Evolutionary conservation across 2,329 filamentous ascomycete species (phyloP), one percentile per base, ranked within the genome.

Genomic region (Scedosporium boydii): DNA sequence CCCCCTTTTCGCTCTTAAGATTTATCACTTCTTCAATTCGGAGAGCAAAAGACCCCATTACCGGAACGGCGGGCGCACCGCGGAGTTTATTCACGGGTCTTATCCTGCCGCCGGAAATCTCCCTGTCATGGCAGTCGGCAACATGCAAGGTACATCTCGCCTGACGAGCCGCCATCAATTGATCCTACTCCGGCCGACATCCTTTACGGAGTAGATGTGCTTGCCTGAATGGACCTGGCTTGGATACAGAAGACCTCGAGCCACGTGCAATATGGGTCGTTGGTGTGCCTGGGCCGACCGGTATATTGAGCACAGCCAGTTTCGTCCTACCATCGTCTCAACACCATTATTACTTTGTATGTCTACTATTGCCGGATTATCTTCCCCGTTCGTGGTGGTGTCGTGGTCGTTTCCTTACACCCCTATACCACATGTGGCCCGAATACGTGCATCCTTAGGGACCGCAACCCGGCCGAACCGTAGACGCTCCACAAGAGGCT

Each of bases 241-340:
- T 48, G 44, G 6, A 48, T n/a, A 23, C n/a, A 48, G 44, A 23
- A 48, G 44, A 23, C 44, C 44, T 18, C n/a, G 44, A 48, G 44
- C 51, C 51, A 55, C 51, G 51, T 55, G 51, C 51, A 55, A 55
- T 55, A 55, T 55, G 51, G 51, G 23, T 55, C 51, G 51, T 55
- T 55, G 10, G 51, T 55, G 51, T 55, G 51, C 51, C 51, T 55
- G 18, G 12, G 18, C 51, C 51, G 51, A 16, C 51, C 18, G 51
- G 23, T 55, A 55, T 14, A 55, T 18, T 55, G 51, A 55, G 51
- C 51, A n/a, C 21, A 26, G 51, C 6, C 51, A 2, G n/a, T 55
- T 18, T n/a, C 51, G 18, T 23, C 23, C 51, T 55, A 7, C 21
- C 21, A 27, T 18, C 23, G 1, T 55, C 2, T 18, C 12, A 9